Conservation (phyloP, 192 early-diverging fungal genomes). For the Pilobolus umbonatus region DNA sequence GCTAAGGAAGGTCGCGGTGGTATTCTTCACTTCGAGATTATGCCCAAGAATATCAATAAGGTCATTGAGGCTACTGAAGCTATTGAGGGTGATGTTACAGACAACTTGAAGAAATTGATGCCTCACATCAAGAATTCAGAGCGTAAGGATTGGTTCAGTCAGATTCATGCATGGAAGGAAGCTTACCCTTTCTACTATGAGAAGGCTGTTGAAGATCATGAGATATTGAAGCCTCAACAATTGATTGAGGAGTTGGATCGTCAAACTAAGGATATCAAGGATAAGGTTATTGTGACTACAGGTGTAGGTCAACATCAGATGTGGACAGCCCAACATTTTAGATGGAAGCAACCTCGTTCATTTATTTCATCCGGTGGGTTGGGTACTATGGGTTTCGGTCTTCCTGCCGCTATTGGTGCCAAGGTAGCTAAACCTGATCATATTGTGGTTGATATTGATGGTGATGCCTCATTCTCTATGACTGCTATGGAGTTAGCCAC, state of each 20-base stretch:
- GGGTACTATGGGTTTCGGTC: slow-evolving; percentile 98
- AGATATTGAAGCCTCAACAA: slow-evolving; percentile 85
- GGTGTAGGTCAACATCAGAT: slow-evolving; percentile 99
- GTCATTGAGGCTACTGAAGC: slow-evolving; percentile 86
- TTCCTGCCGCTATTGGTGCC: slow-evolving; percentile 94
- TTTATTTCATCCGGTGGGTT: slow-evolving; percentile 95
- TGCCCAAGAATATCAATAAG: slow-evolving; percentile 99
- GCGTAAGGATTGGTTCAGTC: slow-evolving; percentile 82
- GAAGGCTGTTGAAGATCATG: slow-evolving; percentile 54
- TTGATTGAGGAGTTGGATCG: slow-evolving; percentile 89
- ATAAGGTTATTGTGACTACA: slow-evolving; percentile 91
- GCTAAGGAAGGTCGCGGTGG: slow-evolving; percentile 85
- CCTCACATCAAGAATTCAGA: slow-evolving; percentile 66
- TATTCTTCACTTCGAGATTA: slow-evolving; percentile 98
- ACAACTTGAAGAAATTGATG: slow-evolving; percentile 78
- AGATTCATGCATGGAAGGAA: slow-evolving; percentile 81
- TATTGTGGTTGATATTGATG: slow-evolving; percentile 97
- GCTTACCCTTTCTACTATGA: slow-evolving; percentile 88
- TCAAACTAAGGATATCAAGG: slow-evolving; percentile 78
- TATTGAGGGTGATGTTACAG: slow-evolving; percentile 92
- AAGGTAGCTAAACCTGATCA: slow-evolving; percentile 92
- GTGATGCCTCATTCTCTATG: slow-evolving; percentile 98
- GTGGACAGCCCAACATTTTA: slow-evolving; percentile 96
- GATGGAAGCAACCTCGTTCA: slow-evolving; percentile 85
- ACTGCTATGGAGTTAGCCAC: slow-evolving; percentile 98